Conservation (phyloP, 129 eudicot species). For the Centella asiatica region DNA sequence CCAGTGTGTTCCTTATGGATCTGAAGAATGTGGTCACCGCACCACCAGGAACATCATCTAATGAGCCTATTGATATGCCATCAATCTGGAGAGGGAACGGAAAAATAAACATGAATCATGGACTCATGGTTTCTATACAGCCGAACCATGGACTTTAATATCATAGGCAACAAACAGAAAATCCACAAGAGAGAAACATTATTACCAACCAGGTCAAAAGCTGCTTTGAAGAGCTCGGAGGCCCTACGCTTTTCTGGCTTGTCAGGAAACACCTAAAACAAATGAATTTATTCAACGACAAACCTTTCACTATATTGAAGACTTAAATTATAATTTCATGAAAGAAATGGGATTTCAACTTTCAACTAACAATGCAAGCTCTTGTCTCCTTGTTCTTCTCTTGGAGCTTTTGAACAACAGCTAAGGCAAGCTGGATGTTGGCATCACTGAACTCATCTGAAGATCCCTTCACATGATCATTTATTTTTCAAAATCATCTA, state of each 20-base stretch:
- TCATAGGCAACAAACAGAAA: neutral
- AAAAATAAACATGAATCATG: neutral
- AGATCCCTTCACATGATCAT: slow-evolving; percentile 74
- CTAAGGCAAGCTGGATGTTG: slow-evolving; percentile 85
- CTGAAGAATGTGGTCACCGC: slow-evolving; percentile 67
- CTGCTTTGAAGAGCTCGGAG: slow-evolving; percentile 68
- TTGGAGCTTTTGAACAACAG: slow-evolving; percentile 75
- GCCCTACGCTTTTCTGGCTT: slow-evolving; percentile 98
- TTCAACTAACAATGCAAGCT: slow-evolving; percentile 69
- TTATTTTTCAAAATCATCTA: slow-evolving; percentile 24
- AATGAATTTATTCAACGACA: slow-evolving; percentile 1
- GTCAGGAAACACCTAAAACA: slow-evolving; percentile 84
- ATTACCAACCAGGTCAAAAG: slow-evolving; percentile 89
- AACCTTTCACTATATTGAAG: neutral
- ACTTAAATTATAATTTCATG: too few species aligned
- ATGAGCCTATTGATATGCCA: slow-evolving; percentile 66
- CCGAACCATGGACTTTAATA: too few species aligned
- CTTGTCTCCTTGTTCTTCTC: slow-evolving; percentile 66
- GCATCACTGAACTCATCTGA: slow-evolving; percentile 97
- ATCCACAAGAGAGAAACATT: neutral
- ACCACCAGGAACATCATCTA: slow-evolving; percentile 85
- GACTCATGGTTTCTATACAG: too few species aligned
- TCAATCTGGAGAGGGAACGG: slow-evolving; percentile 42
- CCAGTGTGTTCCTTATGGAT: slow-evolving; percentile 78
- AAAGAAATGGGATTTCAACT: too few species aligned